Base-by-base conservation (phyloP, 805 yeast species). In the Kluyveromyces aestuarii region DNA sequence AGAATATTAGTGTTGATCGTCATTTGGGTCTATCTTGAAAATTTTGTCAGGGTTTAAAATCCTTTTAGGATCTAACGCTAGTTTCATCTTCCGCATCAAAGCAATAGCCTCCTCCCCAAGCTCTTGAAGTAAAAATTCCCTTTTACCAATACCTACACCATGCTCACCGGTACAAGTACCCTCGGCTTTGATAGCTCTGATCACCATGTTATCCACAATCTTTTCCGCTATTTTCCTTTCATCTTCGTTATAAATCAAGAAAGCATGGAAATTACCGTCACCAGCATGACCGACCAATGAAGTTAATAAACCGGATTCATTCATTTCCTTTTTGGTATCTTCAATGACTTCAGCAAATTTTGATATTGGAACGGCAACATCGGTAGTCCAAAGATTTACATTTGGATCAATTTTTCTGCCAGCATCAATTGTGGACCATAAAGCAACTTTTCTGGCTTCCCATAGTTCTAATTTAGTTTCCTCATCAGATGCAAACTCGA, bases 161-260 rank as follows among this genome's bases (percentile, higher is more conserved):
- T 87, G 95, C 59, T 87, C 95, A 36, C 95, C 95, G 5, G 89
- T 83, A 55, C 88, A 81, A 1, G 96, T 87, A 1, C 95, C 95
- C 47, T 86, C 95, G 37, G 81, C 75, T 1, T 69, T 74, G 16
- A 87, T 67, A 0, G 91, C 95, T 39, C 81, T 62, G 41, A 72
- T 59, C 44, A 84, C 84, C 84, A 87, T 80, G 45, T 76, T 70
- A 27, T 74, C 72, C 13, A 83, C 81, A 11, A 83, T 57, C 11
- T 61, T 57, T 50, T 76, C 74, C 2, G 79, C 82, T 19, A 62
- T 63, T 1, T 67, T 64, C 17, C 69, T 56, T 53, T 80, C 76
- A 18, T 75, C 74, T 0, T 79, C 77, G 42, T 72, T 73, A 63
- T 80, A 83, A 7, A 82, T 68, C 21, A 85, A 72, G 51, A 82